Evolutionary conservation across 768 basidiomycete species (phyloP).

Genomic region (Lanmaoa rubissima): DNA sequence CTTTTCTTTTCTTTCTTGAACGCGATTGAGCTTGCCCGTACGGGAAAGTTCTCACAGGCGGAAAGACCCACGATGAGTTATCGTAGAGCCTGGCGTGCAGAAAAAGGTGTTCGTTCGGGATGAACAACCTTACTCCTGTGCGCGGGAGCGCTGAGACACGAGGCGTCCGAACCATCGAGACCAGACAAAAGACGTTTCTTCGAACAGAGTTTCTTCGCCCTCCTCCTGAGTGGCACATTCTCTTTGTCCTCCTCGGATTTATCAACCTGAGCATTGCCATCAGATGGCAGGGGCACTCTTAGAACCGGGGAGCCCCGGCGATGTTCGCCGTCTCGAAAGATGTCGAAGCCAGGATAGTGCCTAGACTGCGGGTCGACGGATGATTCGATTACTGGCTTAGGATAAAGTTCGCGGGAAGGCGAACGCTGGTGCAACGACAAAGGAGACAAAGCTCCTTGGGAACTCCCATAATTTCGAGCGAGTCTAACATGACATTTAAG

Average conservation of each 20-base stretch:
- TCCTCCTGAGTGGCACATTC: conserved; percentile 52
- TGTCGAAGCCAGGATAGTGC: conserved; percentile 67
- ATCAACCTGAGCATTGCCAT: background rate
- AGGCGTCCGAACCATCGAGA: conserved; percentile 1
- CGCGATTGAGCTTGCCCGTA: background rate
- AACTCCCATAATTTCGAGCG: conserved; percentile 4
- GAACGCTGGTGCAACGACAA: conserved; percentile 13
- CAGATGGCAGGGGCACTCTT: conserved; percentile 1
- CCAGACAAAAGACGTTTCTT: conserved; percentile 21
- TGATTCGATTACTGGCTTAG: conserved; percentile 37
- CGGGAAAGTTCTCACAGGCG: background rate
- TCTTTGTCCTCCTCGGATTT: conserved; percentile 52
- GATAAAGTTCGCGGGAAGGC: conserved; percentile 19
- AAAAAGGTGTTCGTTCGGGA: conserved; percentile 16
- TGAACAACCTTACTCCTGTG: conserved; percentile 11
- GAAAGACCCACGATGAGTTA: conserved; percentile 3
- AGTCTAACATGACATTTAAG: conserved; percentile 34
- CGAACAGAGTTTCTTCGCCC: conserved; percentile 38
- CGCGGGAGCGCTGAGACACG: background rate
- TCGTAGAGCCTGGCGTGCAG: conserved; percentile 18
- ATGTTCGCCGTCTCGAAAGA: conserved; percentile 46
- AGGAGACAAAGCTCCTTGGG: conserved; percentile 10
- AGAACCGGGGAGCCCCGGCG: conserved; percentile 2
- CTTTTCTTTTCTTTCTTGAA: background rate
- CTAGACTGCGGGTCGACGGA: conserved; percentile 50